phyloP scores from a whole-genome alignment of 768 basidiomycete species.

The Termitomyces sp. region DNA sequence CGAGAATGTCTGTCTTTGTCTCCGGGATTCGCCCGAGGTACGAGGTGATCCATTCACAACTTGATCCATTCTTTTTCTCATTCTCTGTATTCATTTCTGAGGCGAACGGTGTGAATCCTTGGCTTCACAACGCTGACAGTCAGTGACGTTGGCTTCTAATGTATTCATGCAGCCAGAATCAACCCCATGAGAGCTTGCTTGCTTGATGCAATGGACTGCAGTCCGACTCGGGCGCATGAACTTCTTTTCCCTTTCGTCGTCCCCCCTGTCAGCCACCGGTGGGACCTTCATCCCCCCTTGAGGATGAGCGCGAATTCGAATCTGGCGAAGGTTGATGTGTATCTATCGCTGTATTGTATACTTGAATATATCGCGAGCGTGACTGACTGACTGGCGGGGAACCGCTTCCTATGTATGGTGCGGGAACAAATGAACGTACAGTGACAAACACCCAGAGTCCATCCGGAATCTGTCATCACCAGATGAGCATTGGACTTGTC shows the following conservation, averaged over 20 bases:
- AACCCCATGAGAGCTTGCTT: no score
- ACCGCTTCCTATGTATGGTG: no score
- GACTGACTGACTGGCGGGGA: no score
- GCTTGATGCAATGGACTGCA: neutral
- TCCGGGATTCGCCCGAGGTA: neutral
- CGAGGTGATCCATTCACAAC: neutral
- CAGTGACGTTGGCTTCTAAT: neutral
- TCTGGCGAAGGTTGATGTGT: neutral
- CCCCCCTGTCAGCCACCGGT: neutral
- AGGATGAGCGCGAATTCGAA: neutral
- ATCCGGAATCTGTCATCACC: neutral
- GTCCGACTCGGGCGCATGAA: neutral
- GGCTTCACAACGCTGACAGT: neutral
- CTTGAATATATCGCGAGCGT: no score
- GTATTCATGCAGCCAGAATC: neutral
- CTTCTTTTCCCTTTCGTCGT: neutral
- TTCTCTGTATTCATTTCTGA: neutral
- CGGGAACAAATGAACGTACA: neutral
- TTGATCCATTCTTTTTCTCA: neutral
- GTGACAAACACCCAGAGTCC: no score
- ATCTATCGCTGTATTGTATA: no score
- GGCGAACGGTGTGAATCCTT: neutral
- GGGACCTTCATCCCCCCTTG: neutral
- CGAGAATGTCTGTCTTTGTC: neutral
- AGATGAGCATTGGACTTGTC: neutral